Base-by-base conservation (phyloP, 164 flowering plant species). In the Cinnamomum chago region DNA sequence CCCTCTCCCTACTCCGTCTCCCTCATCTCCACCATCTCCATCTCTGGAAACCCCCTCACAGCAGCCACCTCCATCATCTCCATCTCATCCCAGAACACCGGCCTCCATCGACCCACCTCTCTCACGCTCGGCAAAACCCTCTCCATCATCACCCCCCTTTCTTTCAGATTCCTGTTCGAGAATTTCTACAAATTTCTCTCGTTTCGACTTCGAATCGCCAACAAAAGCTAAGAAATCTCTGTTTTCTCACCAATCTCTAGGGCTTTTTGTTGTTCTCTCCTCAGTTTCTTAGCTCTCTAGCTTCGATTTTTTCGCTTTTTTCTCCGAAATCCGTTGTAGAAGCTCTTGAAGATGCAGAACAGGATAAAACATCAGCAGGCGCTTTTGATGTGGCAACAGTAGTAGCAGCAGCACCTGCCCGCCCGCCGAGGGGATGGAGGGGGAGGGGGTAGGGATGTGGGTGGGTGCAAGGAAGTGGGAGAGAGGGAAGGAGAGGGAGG, bases 301-400 rank as follows among this genome's bases (percentile, higher is more conserved):
- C 10, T 66, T 66, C 10, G 17, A 17, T 68, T 35, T 23, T 33
- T n/a, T n/a, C 22, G 13, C 13, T 20, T 50, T 50, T 0, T 58
- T 24, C 9, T 1, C 58, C 10, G 30, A 62, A 28, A 30, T 28
- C 50, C 18, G 2, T 70, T 52, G 25, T 50, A 27, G 58, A 40
- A 60, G 27, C 52, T 75, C 35, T 27, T 40, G 71, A 62, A 78
- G 82, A 86, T 83, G 88, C 88, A 88, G 81, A 90, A 84, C 84
- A 89, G 92, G 86, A 81, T 89, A 81, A 89, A 90, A 84, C 92
- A 88, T 76, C 93, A 88, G 62, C 89, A 88, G 60, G 27, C 22
- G n/a, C n/a, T n/a, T 40, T 55, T 90, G 79, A 86, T 88, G 90
- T 90, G 88, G 77, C 93, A 90, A 73, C 88, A 88, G 67, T 84